Evolutionary conservation across 2,329 filamentous ascomycete species (phyloP).

Genomic region (Lachnellula arida): DNA sequence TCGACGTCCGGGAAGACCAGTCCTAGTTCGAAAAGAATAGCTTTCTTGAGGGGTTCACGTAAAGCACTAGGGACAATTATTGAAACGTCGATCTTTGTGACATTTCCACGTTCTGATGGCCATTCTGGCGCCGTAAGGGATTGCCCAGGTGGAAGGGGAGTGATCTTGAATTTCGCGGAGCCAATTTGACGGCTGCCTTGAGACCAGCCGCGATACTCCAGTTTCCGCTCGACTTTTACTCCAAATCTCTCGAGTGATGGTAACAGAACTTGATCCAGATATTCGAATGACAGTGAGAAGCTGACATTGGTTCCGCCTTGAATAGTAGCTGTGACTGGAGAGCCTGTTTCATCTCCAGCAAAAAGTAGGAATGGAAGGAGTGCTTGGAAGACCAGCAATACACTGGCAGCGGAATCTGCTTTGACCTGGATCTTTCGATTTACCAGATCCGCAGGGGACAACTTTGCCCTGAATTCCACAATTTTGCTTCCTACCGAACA

Average conservation of each 20-base stretch:
- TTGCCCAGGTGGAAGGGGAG: constrained; percentile 36
- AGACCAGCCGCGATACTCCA: constrained; percentile 48
- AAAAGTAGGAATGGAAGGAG: constrained; percentile 56
- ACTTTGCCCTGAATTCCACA: constrained; percentile 30
- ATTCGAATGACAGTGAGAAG: constrained; percentile 56
- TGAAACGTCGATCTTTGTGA: constrained; percentile 46
- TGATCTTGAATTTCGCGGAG: constrained; percentile 42
- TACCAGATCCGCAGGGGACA: constrained; percentile 23
- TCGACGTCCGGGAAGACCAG: constrained; percentile 41
- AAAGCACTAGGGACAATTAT: constrained; percentile 46
- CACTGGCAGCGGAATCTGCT: constrained; percentile 50
- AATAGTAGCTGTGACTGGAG: constrained; percentile 46
- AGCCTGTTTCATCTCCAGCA: constrained; percentile 39
- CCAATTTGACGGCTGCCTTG: constrained; percentile 23
- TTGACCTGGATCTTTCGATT: constrained; percentile 45
- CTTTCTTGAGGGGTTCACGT: constrained; percentile 38
- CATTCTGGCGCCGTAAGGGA: constrained; percentile 34
- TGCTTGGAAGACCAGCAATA: constrained; percentile 55
- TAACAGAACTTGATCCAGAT: constrained; percentile 56
- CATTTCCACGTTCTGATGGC: constrained; percentile 28
- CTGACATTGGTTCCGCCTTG: constrained; percentile 56
- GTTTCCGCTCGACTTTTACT: constrained; percentile 41
- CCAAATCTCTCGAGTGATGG: constrained; percentile 50
- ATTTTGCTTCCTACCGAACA: constrained; percentile 45
- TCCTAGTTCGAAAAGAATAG: constrained; percentile 38